These are phyloP conservation scores for Aspergillus ostianus DNA, from an alignment of 495 filamentous ascomycete genomes.

Conservation along the genomic window DNA sequence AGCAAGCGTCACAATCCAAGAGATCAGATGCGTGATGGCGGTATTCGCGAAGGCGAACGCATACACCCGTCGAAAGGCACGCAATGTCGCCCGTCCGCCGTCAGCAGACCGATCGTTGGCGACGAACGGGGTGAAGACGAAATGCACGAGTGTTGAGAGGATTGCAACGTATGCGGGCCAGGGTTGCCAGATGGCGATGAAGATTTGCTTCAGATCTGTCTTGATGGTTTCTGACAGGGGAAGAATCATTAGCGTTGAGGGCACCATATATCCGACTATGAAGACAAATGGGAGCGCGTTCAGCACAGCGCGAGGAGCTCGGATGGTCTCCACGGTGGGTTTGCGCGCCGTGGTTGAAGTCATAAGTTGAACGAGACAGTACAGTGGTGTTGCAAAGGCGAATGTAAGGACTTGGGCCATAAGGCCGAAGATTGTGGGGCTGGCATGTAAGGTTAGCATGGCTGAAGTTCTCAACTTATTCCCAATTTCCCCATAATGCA, in stretches of 20 bases:
- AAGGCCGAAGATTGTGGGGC: slow-evolving; percentile 51
- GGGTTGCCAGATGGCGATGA: slow-evolving; percentile 59
- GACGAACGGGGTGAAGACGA: slow-evolving; percentile 35
- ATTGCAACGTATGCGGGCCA: slow-evolving; percentile 54
- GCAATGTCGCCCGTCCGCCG: slow-evolving; percentile 33
- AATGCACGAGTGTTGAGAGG: slow-evolving; percentile 31
- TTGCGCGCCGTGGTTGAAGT: slow-evolving; percentile 49
- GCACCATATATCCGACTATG: slow-evolving; percentile 49
- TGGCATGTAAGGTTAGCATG: slow-evolving; percentile 10
- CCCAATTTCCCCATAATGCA: too few species aligned
- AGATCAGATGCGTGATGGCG: slow-evolving; percentile 46
- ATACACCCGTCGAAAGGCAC: slow-evolving; percentile 52
- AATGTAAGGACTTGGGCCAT: slow-evolving; percentile 53
- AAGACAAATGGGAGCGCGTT: slow-evolving; percentile 47
- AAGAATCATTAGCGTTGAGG: slow-evolving; percentile 50
- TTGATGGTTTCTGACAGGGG: slow-evolving; percentile 45
- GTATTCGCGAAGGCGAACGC: slow-evolving; percentile 50
- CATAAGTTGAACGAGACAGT: slow-evolving; percentile 50
- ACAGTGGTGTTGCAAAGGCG: slow-evolving; percentile 53
- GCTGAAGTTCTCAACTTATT: too few species aligned
- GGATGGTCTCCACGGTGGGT: slow-evolving; percentile 46
- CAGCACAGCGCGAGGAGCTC: slow-evolving; percentile 46
- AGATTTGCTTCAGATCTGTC: slow-evolving; percentile 52
- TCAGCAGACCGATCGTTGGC: slow-evolving; percentile 23
- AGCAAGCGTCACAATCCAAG: slow-evolving; percentile 44